A percentile compares a stretch with the other conserved stretches of the same genome.
phyloP scores from a whole-genome alignment of 2,329 filamentous ascomycete species.

The Knufia petricola region DNA sequence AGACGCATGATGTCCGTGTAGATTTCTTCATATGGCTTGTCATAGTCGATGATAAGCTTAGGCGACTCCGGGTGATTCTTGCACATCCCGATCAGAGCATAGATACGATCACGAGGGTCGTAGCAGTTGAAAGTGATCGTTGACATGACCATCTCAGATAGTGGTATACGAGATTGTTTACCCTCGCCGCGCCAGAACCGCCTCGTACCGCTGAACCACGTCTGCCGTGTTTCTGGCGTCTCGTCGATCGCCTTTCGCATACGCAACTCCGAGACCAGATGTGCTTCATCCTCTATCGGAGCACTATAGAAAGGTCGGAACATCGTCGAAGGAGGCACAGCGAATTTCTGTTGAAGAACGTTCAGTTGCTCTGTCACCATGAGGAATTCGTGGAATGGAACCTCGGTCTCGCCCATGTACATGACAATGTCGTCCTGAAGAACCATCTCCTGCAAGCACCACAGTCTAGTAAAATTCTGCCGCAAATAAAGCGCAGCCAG shows the following conservation, averaged over 20 bases:
- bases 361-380: slow-evolving; percentile 4
- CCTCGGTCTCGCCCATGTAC: slow-evolving; percentile 12
- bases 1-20: slow-evolving; percentile 12
- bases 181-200: slow-evolving; percentile 2
- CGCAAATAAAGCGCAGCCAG: slow-evolving; percentile 13
- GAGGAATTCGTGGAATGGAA: slow-evolving; percentile 12
- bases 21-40: slow-evolving; percentile 12
- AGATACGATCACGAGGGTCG: slow-evolving; percentile 16
- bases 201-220: neutral
- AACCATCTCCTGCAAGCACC: slow-evolving; percentile 15
- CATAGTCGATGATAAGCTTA: slow-evolving; percentile 11
- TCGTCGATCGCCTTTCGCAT: neutral
- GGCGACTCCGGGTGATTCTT: slow-evolving; percentile 5
- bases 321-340: neutral
- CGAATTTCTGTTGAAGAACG: neutral
- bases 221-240: neutral
- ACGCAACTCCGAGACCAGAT: neutral
- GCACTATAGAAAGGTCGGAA: slow-evolving; percentile 3
- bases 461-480: slow-evolving; percentile 13
- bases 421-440: slow-evolving; percentile 11
- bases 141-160: slow-evolving; percentile 14
- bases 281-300: neutral
- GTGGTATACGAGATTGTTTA: neutral
- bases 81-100: slow-evolving; percentile 12
- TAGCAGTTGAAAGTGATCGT: slow-evolving; percentile 11